Conservation (phyloP, 441 rosid genomes). For the Populus hybrid region DNA sequence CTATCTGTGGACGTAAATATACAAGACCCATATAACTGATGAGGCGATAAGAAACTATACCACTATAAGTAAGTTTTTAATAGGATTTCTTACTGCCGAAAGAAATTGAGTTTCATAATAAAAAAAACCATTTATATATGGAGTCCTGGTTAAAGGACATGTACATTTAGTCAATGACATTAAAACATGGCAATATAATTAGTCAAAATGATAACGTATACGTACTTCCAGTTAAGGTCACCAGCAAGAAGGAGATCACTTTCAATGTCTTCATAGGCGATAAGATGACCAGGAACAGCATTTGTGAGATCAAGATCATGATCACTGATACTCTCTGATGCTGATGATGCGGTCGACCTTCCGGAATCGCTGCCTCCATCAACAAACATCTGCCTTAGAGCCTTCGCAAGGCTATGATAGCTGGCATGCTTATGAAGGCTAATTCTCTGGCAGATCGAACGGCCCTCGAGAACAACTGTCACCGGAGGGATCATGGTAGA, state of each 20-base stretch:
- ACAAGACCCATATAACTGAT: too few relatives aligned
- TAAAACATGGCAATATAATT: neutral
- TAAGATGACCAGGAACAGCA: slow-evolving; percentile 74
- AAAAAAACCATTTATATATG: too few relatives aligned
- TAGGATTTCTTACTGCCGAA: too few relatives aligned
- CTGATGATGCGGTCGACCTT: slow-evolving; percentile 1
- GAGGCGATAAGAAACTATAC: too few relatives aligned
- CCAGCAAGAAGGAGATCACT: slow-evolving; percentile 92
- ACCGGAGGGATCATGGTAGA: slow-evolving; percentile 72
- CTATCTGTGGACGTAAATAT: too few relatives aligned
- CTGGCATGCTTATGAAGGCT: slow-evolving; percentile 70
- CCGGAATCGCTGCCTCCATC: slow-evolving; percentile 39
- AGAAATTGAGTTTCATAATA: too few relatives aligned
- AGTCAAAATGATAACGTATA: neutral
- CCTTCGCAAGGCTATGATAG: slow-evolving; percentile 75
- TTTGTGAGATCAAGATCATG: slow-evolving; percentile 59
- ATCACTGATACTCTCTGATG: neutral
- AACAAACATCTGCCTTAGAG: slow-evolving; percentile 77
- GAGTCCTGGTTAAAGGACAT: neutral
- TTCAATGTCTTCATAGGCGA: slow-evolving; percentile 89
- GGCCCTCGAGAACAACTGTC: slow-evolving; percentile 83
- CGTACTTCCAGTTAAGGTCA: slow-evolving; percentile 86
- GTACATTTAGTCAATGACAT: neutral
- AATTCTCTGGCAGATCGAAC: slow-evolving; percentile 84
- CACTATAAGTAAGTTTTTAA: too few relatives aligned